Conservation (phyloP, 352 stramenopile genomes). For the Globisporangium parvum region DNA sequence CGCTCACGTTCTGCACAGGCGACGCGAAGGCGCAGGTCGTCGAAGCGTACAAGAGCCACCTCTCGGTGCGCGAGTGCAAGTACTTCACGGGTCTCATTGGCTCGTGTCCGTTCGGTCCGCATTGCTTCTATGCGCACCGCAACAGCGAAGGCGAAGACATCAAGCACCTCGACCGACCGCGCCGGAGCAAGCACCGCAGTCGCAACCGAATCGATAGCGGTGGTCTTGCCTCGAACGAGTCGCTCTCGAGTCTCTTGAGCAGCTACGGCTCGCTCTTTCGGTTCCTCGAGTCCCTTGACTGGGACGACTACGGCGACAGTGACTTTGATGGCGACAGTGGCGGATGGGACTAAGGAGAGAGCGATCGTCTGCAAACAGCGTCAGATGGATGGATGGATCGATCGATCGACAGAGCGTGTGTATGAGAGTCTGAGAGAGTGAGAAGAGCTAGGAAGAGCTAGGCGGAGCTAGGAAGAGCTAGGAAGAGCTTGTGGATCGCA, state of each 20-base stretch:
- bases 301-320: conserved; percentile 34
- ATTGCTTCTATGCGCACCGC: conserved; percentile 76
- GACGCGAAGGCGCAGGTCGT: conserved; percentile 48
- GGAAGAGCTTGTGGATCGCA: background rate
- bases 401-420: background rate
- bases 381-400: background rate
- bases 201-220: conserved; percentile 10
- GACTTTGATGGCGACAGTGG: background rate
- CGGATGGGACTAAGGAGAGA: conserved; percentile 1
- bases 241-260: conserved; percentile 40
- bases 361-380: no score
- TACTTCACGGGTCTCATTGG: conserved; percentile 68
- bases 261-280: conserved; percentile 60
- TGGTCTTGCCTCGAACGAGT: conserved; percentile 8
- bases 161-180: conserved; percentile 54
- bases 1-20: conserved; percentile 65
- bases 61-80: conserved; percentile 72
- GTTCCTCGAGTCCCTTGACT: conserved; percentile 59
- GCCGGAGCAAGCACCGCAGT: conserved; percentile 12
- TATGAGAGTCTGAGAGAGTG: background rate
- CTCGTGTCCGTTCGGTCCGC: conserved; percentile 62
- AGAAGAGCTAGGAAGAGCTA: background rate
- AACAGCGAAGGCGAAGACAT: conserved; percentile 49
- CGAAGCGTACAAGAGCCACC: conserved; percentile 67
- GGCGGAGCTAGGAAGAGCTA: no score